Percentiles rank a stretch among this genome's conserved stretches.
Conservation (phyloP, 202 grass and related monocot species). For the Zoysia matrella region DNA sequence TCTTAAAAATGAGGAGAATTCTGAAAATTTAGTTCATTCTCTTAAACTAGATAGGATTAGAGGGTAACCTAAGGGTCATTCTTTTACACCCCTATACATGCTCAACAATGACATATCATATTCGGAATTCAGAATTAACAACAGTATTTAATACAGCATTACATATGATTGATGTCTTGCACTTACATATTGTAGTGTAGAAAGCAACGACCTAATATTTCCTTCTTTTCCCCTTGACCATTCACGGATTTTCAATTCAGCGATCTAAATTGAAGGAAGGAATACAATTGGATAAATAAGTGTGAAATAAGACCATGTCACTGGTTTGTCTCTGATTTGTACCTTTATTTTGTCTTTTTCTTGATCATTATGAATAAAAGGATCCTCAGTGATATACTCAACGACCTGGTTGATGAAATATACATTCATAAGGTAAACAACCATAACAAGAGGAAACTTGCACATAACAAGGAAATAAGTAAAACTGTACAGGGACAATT, state of each 20-base stretch:
- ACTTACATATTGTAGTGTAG: slow-evolving; percentile 94
- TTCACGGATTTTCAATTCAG: slow-evolving; percentile 76
- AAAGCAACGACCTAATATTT: slow-evolving; percentile 98
- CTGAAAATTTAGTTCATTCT: too few relatives aligned
- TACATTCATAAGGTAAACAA: not conserved
- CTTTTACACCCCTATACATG: not conserved
- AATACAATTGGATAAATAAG: slow-evolving; percentile 34
- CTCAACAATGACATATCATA: not conserved
- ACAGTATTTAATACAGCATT: slow-evolving; percentile 3
- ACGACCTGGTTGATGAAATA: slow-evolving; percentile 52
- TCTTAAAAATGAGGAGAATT: too few relatives aligned
- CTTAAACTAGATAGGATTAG: too few relatives aligned
- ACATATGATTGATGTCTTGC: slow-evolving; percentile 37
- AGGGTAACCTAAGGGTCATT: too few relatives aligned
- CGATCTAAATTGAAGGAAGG: slow-evolving; percentile 55
- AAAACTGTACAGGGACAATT: too few relatives aligned
- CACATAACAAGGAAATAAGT: slow-evolving; percentile 17
- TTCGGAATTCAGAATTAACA: slow-evolving; percentile 9
- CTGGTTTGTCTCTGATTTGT: slow-evolving; percentile 17
- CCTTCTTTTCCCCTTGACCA: slow-evolving; percentile 98
- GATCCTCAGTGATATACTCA: slow-evolving; percentile 67
- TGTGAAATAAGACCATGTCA: slow-evolving; percentile 35
- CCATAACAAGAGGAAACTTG: slow-evolving; percentile 27
- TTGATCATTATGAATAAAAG: slow-evolving; percentile 39
- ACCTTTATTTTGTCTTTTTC: slow-evolving; percentile 87